Base-by-base conservation (phyloP, 2,329 filamentous ascomycete species). In the Colletotrichum sansevieriae region DNA sequence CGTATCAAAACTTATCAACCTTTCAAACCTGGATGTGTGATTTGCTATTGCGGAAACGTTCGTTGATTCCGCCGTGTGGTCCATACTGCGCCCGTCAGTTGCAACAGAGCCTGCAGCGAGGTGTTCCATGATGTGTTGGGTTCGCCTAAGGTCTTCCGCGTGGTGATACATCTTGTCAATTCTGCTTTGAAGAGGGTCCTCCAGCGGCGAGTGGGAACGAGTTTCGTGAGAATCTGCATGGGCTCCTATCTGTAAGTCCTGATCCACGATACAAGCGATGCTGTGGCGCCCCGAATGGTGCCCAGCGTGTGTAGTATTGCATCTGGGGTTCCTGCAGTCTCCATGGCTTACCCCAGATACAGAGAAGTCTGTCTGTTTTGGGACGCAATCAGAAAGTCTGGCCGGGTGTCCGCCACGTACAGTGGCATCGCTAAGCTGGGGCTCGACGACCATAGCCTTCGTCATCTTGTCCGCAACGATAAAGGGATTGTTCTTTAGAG, bases 101-200 rank as follows among this genome's bases (percentile, higher is more conserved):
- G 22, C 46, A 15, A 22, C 29, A 57, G 68, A 25, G 56, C 77
- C 70, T 43, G 73, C 74, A 13, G 75, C 73, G 12, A 81, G 71
- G 51, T 80, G 77, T 51, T 79, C 76, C 51, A 77, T 72, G 63
- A 78, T 78, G 66, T 81, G 79, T 35, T 76, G 74, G 18, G 75
- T 71, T 54, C 74, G 74, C 58, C 79, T 75, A 5, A 82, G 74
- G 25, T 78, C 76, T 44, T 78, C 71, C 8, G 77, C 75, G 68
- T 80, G 76, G 3, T 76, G 76, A 58, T 78, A 76, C 2, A 79
- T 70, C 46, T 74, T 71, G 57, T 77, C 73, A 51, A 80, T 75
- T 46, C 76, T 74, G 62, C 72, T 64, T 37, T 74, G 65, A n/a
- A 75, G 25, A 5, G 61, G 68, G 35, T 69, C 63, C 15, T 25